Evolutionary conservation across 75 land plant species (phyloP).

Genomic region (Azolla pinnata): DNA sequence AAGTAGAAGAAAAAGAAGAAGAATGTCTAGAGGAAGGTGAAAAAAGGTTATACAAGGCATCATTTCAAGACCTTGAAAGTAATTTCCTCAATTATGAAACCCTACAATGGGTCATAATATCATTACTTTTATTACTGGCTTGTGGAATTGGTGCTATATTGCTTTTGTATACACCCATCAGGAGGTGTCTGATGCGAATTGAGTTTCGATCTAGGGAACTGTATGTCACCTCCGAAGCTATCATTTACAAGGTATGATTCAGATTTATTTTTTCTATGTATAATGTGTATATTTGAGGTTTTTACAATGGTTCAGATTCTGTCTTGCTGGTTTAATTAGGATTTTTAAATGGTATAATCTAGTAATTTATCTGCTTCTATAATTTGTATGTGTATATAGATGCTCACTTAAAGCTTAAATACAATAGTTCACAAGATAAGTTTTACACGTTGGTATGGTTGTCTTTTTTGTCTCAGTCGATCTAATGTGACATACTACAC

Average conservation of each 20-base stretch:
- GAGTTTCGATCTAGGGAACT: conserved; percentile 52
- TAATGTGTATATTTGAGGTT: background rate
- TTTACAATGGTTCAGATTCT: too few relatives aligned
- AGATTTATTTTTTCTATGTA: conserved; percentile 1
- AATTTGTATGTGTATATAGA: background rate
- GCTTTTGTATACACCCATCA: conserved; percentile 54
- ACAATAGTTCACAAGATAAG: too few relatives aligned
- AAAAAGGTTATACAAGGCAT: conserved; percentile 42
- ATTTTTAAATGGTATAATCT: background rate
- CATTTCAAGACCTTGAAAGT: conserved; percentile 51
- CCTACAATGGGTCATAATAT: conserved; percentile 56
- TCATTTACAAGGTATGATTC: conserved; percentile 70
- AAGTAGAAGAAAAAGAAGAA: too few relatives aligned
- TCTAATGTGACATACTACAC: too few relatives aligned
- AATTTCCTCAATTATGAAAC: conserved; percentile 48
- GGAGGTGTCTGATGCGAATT: conserved; percentile 47
- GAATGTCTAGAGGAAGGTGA: too few relatives aligned
- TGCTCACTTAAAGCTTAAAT: too few relatives aligned
- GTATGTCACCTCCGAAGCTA: conserved; percentile 53
- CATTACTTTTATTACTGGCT: conserved; percentile 55
- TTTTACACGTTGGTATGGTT: too few relatives aligned
- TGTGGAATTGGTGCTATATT: conserved; percentile 67
- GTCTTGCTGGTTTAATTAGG: too few relatives aligned
- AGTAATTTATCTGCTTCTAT: background rate
- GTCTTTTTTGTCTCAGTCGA: too few relatives aligned